Percentiles rank a stretch among this genome's conserved stretches.
Evolutionary conservation across 2,329 filamentous ascomycete species (phyloP).

Genomic region (Fusarium subglutinans): DNA sequence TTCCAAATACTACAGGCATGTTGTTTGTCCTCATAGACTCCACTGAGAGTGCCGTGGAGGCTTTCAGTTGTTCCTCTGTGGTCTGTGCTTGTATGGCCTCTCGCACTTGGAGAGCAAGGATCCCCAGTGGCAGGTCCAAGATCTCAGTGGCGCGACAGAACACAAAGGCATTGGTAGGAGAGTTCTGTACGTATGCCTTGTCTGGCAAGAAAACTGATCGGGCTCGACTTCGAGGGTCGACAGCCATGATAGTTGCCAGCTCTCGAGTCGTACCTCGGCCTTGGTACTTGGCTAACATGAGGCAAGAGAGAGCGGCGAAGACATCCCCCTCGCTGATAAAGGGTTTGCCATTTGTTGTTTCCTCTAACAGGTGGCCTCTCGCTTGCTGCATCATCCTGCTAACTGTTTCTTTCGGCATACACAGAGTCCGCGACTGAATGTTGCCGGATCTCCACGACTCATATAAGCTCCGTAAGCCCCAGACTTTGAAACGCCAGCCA

Average conservation of each 20-base stretch:
- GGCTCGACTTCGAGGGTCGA: slow-evolving; percentile 16
- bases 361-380: not conserved
- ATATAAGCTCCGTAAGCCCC: slow-evolving; percentile 1
- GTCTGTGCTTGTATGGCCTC: slow-evolving; percentile 18
- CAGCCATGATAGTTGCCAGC: slow-evolving; percentile 10
- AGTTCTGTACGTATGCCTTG: slow-evolving; percentile 17
- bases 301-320: slow-evolving; percentile 4
- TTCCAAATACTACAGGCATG: slow-evolving; percentile 15
- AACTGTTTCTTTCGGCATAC: not conserved
- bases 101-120: slow-evolving; percentile 22
- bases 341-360: rapidly evolving
- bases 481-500: slow-evolving; percentile 8
- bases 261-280: not conserved
- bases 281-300: slow-evolving; percentile 4
- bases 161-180: slow-evolving; percentile 9
- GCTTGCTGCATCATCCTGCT: slow-evolving; percentile 1
- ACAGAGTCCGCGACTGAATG: slow-evolving; percentile 7
- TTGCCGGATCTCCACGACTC: slow-evolving; percentile 11
- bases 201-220: slow-evolving; percentile 1
- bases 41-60: not conserved
- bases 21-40: slow-evolving; percentile 18
- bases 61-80: slow-evolving; percentile 32
- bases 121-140: slow-evolving; percentile 5
- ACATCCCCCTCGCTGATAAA: slow-evolving; percentile 16
- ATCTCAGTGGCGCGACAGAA: not conserved